Percentiles rank a stretch among this genome's conserved stretches.
Evolutionary conservation across 192 early-diverging fungal species (phyloP).

Genomic region (Obelidium mucronatum): DNA sequence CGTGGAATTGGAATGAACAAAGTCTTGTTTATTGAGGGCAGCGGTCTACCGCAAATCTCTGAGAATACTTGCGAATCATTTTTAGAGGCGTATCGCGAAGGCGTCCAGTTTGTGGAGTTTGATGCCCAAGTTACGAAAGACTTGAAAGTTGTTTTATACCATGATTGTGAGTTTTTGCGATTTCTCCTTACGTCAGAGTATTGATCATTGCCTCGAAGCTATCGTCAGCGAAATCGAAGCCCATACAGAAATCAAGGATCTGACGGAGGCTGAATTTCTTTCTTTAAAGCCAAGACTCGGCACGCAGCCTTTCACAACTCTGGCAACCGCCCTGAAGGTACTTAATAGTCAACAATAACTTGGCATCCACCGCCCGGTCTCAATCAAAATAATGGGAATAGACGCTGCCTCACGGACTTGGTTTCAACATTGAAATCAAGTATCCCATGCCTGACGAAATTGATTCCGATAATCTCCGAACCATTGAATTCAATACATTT

Average conservation of each 20-base stretch:
- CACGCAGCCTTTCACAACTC: slow-evolving; percentile 75
- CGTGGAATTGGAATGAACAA: slow-evolving; percentile 37
- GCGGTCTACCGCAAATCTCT: slow-evolving; percentile 72
- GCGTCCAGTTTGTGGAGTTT: slow-evolving; percentile 92
- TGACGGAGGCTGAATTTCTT: slow-evolving; percentile 51
- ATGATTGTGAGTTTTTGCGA: slow-evolving; percentile 76
- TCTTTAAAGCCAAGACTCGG: slow-evolving; percentile 40
- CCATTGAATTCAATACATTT: slow-evolving; percentile 84
- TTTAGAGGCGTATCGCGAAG: slow-evolving; percentile 79
- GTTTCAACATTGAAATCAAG: slow-evolving; percentile 97
- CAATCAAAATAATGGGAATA: slow-evolving; percentile 26
- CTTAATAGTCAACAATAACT: not conserved
- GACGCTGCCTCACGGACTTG: slow-evolving; percentile 74
- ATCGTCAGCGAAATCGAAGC: slow-evolving; percentile 50
- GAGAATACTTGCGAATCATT: slow-evolving; percentile 94
- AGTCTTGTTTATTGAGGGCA: not conserved
- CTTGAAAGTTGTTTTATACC: slow-evolving; percentile 85
- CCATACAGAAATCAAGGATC: slow-evolving; percentile 40
- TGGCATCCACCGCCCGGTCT: not conserved
- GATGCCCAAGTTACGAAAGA: slow-evolving; percentile 95
- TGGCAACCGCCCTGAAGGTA: slow-evolving; percentile 69
- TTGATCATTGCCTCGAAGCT: slow-evolving; percentile 20
- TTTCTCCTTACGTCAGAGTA: not conserved
- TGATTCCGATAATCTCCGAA: slow-evolving; percentile 72
- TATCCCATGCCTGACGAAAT: slow-evolving; percentile 94